Conservation (phyloP, 768 basidiomycete genomes). For the Cystofilobasidium capitatum region DNA sequence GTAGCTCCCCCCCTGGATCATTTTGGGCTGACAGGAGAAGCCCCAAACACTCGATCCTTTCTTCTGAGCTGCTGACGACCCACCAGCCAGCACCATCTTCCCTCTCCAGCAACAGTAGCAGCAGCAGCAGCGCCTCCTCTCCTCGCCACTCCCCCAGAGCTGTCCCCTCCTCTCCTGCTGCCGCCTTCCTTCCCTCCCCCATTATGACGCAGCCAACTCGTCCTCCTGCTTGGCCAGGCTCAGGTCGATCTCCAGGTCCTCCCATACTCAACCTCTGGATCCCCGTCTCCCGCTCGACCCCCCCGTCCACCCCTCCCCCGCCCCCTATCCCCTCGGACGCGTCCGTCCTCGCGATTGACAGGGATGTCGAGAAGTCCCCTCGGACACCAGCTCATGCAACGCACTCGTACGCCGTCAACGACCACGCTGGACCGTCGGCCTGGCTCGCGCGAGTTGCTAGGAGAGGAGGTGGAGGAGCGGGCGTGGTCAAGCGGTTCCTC, state of each 20-base stretch:
- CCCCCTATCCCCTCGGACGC: not conserved
- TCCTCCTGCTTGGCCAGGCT: not conserved
- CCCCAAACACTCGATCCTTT: too few relatives aligned
- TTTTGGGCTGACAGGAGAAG: too few relatives aligned
- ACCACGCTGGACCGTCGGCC: not conserved
- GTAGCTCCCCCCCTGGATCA: not conserved
- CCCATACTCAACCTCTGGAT: not conserved
- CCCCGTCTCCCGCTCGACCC: not conserved
- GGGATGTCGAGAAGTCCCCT: not conserved
- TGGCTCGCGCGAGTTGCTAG: too few relatives aligned
- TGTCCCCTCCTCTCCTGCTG: too few relatives aligned
- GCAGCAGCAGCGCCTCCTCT: too few relatives aligned
- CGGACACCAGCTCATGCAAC: not conserved
- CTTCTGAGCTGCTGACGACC: too few relatives aligned
- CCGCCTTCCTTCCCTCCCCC: not conserved
- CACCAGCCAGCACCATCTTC: too few relatives aligned
- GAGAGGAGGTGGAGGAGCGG: not conserved
- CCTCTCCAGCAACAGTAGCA: too few relatives aligned
- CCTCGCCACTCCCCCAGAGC: too few relatives aligned
- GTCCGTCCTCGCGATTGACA: too few relatives aligned
- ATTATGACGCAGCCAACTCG: not conserved
- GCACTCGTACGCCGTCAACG: not conserved
- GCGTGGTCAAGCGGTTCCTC: not conserved
- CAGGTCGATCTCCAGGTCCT: not conserved
- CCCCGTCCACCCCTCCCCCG: too few relatives aligned